Evolutionary conservation across 495 filamentous ascomycete species (phyloP), one percentile per base, ranked within the genome.

Genomic region (Penicillium steckii): DNA sequence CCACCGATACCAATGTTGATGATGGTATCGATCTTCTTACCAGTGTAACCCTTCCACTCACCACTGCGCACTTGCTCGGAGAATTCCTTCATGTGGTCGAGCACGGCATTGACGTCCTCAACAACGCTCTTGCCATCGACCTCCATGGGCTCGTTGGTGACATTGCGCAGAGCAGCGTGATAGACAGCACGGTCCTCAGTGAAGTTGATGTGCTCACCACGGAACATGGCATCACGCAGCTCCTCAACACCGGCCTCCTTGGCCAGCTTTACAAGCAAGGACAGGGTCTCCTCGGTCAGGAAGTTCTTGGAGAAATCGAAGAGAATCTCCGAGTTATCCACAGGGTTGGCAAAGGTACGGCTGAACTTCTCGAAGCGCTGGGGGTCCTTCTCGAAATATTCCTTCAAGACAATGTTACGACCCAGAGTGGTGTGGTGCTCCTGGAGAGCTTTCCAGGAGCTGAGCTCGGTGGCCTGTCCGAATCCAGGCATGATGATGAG

Each of bases 281-380:
- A 76, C n/a, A 97, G 73, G 4, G 94, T 98, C 68, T 96, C 90
- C 46, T 95, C 89, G 53, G 86, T 96, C 51, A 98, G 71, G 72
- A 97, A 90, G 80, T 98, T 98, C 84, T 98, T 98, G 76, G 87
- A 92, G 81, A 96, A 98, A 74, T 98, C 94, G 70, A 97, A 98
- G 29, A 97, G 81, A 66, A 90, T 93, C 54, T 97, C 90, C 29
- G 81, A 77, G 62, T 81, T 81, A 67, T 91, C 88, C 24, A 84
- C 85, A 27, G 80, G 77, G 70, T 96, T 95, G 40, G 80, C 70
- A 76, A 98, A 95, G 60, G 79, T 87, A 62, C 85, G 87, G 68
- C 84, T 88, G 75, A 96, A 88, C 77, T 93, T 95, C 64, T 88
- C 66, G 79, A 97, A 97, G 56, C 95, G 91, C 64, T 84, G 59